Evolutionary conservation across 2,329 filamentous ascomycete species (phyloP).

Genomic region (Chaetothyriales sp.): DNA sequence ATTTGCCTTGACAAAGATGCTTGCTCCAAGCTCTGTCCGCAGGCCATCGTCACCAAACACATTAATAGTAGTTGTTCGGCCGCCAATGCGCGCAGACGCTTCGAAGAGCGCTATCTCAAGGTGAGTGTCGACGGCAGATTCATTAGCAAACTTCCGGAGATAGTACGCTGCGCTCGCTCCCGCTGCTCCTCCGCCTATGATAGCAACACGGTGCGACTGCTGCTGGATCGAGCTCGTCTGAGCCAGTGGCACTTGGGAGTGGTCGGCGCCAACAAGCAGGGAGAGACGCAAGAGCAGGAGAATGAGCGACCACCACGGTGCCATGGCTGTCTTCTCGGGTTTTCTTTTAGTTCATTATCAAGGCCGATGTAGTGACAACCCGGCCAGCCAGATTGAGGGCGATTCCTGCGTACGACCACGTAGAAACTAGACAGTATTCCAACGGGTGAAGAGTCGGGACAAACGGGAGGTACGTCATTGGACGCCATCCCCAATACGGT

Average conservation of each 20-base stretch:
- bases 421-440: no score
- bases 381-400: not conserved
- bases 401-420: no score
- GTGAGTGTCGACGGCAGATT: conserved; percentile 37
- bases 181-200: conserved; percentile 62
- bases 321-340: not conserved
- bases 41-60: conserved; percentile 51
- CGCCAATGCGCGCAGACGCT: conserved; percentile 60
- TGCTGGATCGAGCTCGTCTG: not conserved
- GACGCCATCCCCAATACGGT: no score
- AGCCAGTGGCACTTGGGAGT: not conserved
- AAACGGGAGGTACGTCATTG: no score
- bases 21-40: conserved; percentile 75
- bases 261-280: not conserved
- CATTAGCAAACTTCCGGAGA: conserved; percentile 53
- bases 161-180: conserved; percentile 80
- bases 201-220: conserved; percentile 11
- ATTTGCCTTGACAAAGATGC: conserved; percentile 80
- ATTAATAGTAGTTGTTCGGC: conserved; percentile 71
- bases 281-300: not conserved
- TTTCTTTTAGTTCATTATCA: not conserved
- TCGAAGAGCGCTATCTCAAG: conserved; percentile 83
- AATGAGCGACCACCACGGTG: not conserved
- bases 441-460: no score
- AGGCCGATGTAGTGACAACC: not conserved